These are phyloP conservation scores for Skeletonema grethae DNA, from an alignment of 108 stramenopile genomes.

Conservation along the genomic window DNA sequence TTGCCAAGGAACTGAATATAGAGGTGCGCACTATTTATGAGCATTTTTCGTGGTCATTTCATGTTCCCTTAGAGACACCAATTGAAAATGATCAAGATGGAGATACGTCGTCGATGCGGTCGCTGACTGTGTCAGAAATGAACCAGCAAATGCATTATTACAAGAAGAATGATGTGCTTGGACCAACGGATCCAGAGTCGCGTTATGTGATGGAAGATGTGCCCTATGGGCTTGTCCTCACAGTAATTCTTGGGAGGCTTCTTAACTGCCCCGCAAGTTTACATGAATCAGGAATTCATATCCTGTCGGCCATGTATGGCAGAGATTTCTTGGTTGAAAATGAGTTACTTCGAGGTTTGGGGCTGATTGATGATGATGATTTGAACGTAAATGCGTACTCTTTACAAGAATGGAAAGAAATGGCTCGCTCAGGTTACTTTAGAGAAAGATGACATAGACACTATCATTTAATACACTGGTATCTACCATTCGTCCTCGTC, in stretches of 20 bases:
- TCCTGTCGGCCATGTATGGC: conserved; percentile 70
- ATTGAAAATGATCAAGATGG: conserved; percentile 9
- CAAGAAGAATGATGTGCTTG: conserved; percentile 63
- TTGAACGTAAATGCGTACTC: not conserved
- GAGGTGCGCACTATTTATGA: conserved; percentile 64
- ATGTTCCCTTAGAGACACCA: conserved; percentile 54
- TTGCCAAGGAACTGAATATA: conserved; percentile 53
- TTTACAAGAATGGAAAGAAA: conserved; percentile 39
- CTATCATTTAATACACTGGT: not conserved
- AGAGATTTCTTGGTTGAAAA: conserved; percentile 66
- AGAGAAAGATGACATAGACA: conserved; percentile 1
- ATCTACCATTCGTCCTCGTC: conserved; percentile 28
- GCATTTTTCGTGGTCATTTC: conserved; percentile 66
- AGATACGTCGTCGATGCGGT: conserved; percentile 16
- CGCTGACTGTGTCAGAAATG: conserved; percentile 67
- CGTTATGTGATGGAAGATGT: conserved; percentile 75
- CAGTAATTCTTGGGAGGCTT: conserved; percentile 53
- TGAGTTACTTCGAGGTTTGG: conserved; percentile 56
- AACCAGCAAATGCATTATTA: conserved; percentile 64
- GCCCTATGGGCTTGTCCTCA: conserved; percentile 62
- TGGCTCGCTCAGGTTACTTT: conserved; percentile 41
- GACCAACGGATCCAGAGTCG: conserved; percentile 51
- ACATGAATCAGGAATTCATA: conserved; percentile 61
- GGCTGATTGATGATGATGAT: conserved; percentile 15
- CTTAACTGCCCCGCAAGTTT: conserved; percentile 54